Percentiles rank a stretch among this genome's conserved stretches.
Evolutionary conservation across 2,329 filamentous ascomycete genomes (phyloP).

Genomic region (Trichophaea hybrida): DNA sequence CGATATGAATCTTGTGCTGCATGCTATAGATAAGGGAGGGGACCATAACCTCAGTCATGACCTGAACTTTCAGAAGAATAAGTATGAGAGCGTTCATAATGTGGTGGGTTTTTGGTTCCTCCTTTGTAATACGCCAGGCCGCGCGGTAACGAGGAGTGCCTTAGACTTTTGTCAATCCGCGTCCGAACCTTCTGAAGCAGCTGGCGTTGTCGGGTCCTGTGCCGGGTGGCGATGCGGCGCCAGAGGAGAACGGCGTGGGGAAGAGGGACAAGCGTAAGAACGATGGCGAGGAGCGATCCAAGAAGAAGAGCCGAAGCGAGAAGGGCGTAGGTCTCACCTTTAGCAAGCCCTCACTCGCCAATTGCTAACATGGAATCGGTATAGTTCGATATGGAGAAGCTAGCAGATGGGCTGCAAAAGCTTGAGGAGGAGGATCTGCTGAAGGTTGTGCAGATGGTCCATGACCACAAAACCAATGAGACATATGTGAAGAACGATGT

Average conservation of each 20-base stretch:
- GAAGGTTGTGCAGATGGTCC: constrained; percentile 92
- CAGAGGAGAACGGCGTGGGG: constrained; percentile 41
- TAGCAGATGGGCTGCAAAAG: constrained; percentile 80
- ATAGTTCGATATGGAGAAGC: constrained; percentile 81
- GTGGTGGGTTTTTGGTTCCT: constrained; percentile 40
- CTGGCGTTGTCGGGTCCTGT: constrained; percentile 75
- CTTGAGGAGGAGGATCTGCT: constrained; percentile 85
- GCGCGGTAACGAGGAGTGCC: background rate
- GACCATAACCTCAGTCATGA: constrained; percentile 74
- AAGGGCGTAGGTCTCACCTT: constrained; percentile 38
- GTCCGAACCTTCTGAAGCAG: constrained; percentile 62
- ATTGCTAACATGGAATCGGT: background rate
- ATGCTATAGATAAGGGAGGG: constrained; percentile 68
- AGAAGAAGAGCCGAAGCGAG: constrained; percentile 61
- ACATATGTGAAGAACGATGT: constrained; percentile 97
- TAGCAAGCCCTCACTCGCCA: background rate
- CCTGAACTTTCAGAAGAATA: constrained; percentile 70
- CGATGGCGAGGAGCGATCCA: constrained; percentile 44
- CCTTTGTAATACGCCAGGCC: background rate
- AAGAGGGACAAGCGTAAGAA: constrained; percentile 48
- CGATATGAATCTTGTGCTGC: constrained; percentile 77
- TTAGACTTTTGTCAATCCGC: constrained; percentile 79
- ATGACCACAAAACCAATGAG: constrained; percentile 86
- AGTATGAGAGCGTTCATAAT: constrained; percentile 69
- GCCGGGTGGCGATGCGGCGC: constrained; percentile 54